Evolutionary conservation across 148 eudicot genomes (phyloP).

Genomic region (Vaccinium corymbosum): DNA sequence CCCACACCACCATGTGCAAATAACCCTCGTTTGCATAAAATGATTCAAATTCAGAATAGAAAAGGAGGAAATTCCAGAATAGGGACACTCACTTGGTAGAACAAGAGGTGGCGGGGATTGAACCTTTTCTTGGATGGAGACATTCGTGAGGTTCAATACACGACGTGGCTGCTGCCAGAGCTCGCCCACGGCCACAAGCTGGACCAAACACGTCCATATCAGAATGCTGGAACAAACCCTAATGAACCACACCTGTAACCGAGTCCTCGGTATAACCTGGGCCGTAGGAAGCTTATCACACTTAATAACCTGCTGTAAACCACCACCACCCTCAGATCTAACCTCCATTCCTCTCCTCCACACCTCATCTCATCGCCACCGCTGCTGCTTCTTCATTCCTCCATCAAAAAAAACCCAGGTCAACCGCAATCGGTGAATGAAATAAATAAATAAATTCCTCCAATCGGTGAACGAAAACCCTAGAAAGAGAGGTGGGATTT

Average conservation of each 20-base stretch:
- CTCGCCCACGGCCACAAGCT: constrained; percentile 73
- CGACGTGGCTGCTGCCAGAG: constrained; percentile 73
- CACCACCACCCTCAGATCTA: constrained; percentile 57
- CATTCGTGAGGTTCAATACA: constrained; percentile 27
- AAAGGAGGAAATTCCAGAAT: not conserved
- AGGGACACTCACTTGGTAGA: constrained; percentile 59
- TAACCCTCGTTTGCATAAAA: constrained; percentile 2
- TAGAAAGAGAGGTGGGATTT: not conserved
- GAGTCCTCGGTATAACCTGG: constrained; percentile 52
- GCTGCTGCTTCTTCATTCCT: constrained; percentile 39
- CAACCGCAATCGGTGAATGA: not conserved
- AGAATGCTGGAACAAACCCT: constrained; percentile 83
- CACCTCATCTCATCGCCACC: constrained; percentile 44
- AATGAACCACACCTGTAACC: constrained; percentile 80
- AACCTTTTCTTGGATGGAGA: constrained; percentile 21
- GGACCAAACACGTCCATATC: constrained; percentile 90
- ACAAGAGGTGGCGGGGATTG: constrained; percentile 31
- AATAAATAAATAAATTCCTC: not conserved
- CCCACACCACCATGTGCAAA: not conserved
- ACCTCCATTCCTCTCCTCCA: constrained; percentile 57
- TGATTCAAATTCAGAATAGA: not conserved
- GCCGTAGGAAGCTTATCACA: constrained; percentile 50
- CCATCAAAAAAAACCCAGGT: not conserved
- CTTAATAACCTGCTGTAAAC: constrained; percentile 28
- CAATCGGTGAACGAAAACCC: constrained; percentile 1